Evolutionary conservation across 192 early-diverging fungal genomes (phyloP), one percentile per base, ranked within the genome.

Genomic region (Coemansia sp.): DNA sequence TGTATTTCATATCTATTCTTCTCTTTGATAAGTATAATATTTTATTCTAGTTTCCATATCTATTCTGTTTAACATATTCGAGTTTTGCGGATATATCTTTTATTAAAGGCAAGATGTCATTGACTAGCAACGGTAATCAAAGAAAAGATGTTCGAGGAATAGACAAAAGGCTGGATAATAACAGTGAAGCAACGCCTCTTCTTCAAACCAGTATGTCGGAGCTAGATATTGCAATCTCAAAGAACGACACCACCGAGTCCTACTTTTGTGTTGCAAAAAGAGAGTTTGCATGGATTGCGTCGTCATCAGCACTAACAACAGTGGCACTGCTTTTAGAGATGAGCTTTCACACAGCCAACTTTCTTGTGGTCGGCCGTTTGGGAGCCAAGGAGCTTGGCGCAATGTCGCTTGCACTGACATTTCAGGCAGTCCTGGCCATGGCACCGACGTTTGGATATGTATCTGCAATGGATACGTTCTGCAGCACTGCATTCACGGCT

Each of bases 211-310:
- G 69, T 14, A 49, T 63, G 1, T 71, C 75, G 3, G 69, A 57
- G 13, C 64, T 65, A 11, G 63, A 62, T 55, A 16, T 71, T n/a
- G 65, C 70, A 37, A 65, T 71, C 22, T 20, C 42, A 32, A 77
- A 71, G 43, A 49, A 71, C 20, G 75, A 77, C 56, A 64, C 75
- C 13, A 42, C 56, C 40, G 64, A 65, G 59, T 40, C 64, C 12
- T 77, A 67, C n/a, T 4, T 77, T 19, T 13, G 11, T 13, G 62
- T 50, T 11, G 75, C 75, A 13, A 50, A 56, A 44, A 49, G 51
- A 10, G 75, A 77, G 38, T n/a, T 66, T 22, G 20, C 19, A 4
- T 77, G 75, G 75, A 71, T 77, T 39, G 61, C 66, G 11, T 71
- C 75, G 5, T 71, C 75, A 20, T 71, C 69, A 5, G 61, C 60